phyloP scores from a whole-genome alignment of 2,329 filamentous ascomycete species.

The Alternaria consortialis region DNA sequence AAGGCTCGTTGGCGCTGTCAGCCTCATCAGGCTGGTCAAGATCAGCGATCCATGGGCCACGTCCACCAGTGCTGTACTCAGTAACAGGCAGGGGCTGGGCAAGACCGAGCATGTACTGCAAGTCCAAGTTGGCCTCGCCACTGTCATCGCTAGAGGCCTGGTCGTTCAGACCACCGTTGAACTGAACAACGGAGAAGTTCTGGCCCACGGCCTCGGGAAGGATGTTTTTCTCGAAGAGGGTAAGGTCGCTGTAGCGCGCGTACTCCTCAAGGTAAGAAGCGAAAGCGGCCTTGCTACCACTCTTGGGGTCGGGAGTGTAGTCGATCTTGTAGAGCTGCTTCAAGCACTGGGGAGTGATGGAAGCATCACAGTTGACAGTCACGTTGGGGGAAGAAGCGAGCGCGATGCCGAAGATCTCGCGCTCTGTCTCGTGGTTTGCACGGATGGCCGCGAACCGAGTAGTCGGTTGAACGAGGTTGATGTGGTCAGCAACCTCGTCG shows the following conservation, averaged over 20 bases:
- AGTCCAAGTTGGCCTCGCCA: constrained; percentile 69
- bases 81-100: constrained; percentile 63
- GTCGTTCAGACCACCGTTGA: constrained; percentile 36
- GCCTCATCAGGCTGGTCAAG: constrained; percentile 50
- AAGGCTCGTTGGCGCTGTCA: constrained; percentile 70
- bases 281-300: constrained; percentile 61
- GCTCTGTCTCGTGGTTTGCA: constrained; percentile 28
- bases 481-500: constrained; percentile 49
- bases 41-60: constrained; percentile 61
- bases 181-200: constrained; percentile 54
- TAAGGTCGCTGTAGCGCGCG: constrained; percentile 59
- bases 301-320: constrained; percentile 56
- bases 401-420: constrained; percentile 28
- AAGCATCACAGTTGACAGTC: constrained; percentile 30
- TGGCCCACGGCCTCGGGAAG: constrained; percentile 48
- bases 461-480: constrained; percentile 62
- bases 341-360: constrained; percentile 59
- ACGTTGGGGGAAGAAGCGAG: constrained; percentile 23
- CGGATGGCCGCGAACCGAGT: constrained; percentile 57
- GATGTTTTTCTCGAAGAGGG: constrained; percentile 53
- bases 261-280: constrained; percentile 63
- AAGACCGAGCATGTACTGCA: constrained; percentile 66
- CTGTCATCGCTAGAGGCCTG: constrained; percentile 34
- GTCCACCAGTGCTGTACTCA: constrained; percentile 68
- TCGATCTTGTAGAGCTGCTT: constrained; percentile 61